Evolutionary conservation across 2,329 filamentous ascomycete species (phyloP), one percentile per base, ranked within the genome.

Genomic region (Akanthomyces lecanii): DNA sequence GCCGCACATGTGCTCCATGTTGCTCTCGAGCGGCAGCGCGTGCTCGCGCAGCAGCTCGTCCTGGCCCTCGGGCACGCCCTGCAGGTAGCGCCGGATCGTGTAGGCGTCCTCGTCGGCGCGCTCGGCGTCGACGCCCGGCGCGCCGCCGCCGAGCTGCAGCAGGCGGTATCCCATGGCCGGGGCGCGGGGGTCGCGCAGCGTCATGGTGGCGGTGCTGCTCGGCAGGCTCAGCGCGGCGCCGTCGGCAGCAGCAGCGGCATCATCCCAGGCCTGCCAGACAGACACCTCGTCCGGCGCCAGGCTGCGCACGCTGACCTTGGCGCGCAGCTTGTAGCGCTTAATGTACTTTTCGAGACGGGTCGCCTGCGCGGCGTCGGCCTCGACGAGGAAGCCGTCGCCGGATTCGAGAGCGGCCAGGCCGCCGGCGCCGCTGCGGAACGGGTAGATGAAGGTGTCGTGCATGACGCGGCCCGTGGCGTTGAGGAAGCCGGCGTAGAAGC

Each of bases 371-470:
- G 85, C 85, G 75, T 97, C 93, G 14, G 93, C 89, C 72, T 99
- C 95, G 64, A 99, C 82, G 64, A 97, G 76, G 80, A 90, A 79
- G 16, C 71, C 73, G 18, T 73, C 70, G 23, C 69, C 70, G 23
- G 16, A 25, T 16, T 57, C 28, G 55, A 57, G 55, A 5, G 59
- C 65, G 33, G 69, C 64, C 18, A 67, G 61, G 14, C 68, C 67
- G 45, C 65, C 70, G 6, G 67, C 67, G 53, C 64, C 52, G 65
- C 65, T 10, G 16, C 70, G 60, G 66, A 85, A 77, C 0, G 87
- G 89, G 79, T 97, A 97, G 54, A 99, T 81, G 75, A 98, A 96
- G 59, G 92, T 89, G 77, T 99, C 95, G 78, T 94, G 85, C 50
- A 97, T 79, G 11, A 99, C 84, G 63, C 93, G 85, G 48, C 95